Evolutionary conservation across 768 basidiomycete genomes (phyloP).

Genomic region (Austroboletus eburneus): DNA sequence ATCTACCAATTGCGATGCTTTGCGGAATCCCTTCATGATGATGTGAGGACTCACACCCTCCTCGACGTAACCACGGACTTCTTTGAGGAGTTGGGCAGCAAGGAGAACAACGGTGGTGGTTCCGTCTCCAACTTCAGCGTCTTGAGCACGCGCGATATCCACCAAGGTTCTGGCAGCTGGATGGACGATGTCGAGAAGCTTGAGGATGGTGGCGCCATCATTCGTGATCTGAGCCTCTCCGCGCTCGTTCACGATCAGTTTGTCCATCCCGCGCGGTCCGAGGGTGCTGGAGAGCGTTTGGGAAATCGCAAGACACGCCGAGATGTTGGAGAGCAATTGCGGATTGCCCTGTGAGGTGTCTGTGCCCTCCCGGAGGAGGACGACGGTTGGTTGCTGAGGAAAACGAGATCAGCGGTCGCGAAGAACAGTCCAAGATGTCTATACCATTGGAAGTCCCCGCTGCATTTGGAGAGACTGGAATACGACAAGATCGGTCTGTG

Average conservation of each 20-base stretch:
- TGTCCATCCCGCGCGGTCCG: constrained; percentile 99
- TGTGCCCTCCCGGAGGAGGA: constrained; percentile 93
- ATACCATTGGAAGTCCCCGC: constrained; percentile 75
- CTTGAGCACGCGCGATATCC: constrained; percentile 96
- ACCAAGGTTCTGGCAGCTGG: constrained; percentile 97
- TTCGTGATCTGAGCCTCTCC: constrained; percentile 99
- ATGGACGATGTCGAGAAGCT: constrained; percentile 95
- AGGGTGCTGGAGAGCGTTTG: constrained; percentile 91
- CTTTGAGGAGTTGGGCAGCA: constrained; percentile 92
- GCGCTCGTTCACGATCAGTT: constrained; percentile 88
- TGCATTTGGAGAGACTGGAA: constrained; percentile 57
- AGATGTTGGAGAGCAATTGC: constrained; percentile 92
- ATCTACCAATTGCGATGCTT: constrained; percentile 80
- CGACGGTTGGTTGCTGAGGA: constrained; percentile 90
- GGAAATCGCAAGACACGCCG: constrained; percentile 91
- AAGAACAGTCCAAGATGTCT: constrained; percentile 1
- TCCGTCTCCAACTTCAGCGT: constrained; percentile 97
- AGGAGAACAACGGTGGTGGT: constrained; percentile 95
- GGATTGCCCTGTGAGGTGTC: constrained; percentile 93
- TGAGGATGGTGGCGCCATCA: constrained; percentile 98
- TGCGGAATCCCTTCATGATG: constrained; percentile 94
- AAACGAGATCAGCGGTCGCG: constrained; percentile 15
- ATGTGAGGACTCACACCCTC: constrained; percentile 97
- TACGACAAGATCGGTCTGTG: constrained; percentile 6
- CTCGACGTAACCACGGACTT: constrained; percentile 86